Percentiles rank a stretch among this genome's conserved stretches.
Conservation (phyloP, 2,329 filamentous ascomycete species). For the Paecilomyces niveus region DNA sequence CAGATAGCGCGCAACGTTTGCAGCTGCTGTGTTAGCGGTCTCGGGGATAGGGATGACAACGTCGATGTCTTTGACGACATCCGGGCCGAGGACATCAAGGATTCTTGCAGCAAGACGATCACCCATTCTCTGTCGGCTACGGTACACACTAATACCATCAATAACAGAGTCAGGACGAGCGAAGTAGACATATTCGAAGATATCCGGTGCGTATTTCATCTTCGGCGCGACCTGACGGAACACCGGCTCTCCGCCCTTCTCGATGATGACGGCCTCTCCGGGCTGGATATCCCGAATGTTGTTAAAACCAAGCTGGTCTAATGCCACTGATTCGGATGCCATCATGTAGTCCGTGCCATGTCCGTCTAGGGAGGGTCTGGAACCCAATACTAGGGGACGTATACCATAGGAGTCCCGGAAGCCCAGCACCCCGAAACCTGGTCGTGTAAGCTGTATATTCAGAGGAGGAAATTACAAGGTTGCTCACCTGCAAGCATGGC, state of each 20-base stretch:
- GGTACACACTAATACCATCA: slow-evolving; percentile 81
- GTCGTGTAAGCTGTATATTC: slow-evolving; percentile 10
- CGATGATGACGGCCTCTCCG: slow-evolving; percentile 77
- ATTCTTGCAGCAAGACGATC: slow-evolving; percentile 70
- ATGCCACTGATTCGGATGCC: slow-evolving; percentile 79
- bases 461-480: not conserved
- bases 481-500: slow-evolving; percentile 65
- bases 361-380: slow-evolving; percentile 59
- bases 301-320: slow-evolving; percentile 72
- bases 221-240: slow-evolving; percentile 67
- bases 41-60: slow-evolving; percentile 74
- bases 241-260: slow-evolving; percentile 66
- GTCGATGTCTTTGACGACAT: slow-evolving; percentile 69
- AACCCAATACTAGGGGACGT: slow-evolving; percentile 73
- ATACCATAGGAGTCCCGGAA: slow-evolving; percentile 78
- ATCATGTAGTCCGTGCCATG: slow-evolving; percentile 77
- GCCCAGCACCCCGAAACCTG: slow-evolving; percentile 69
- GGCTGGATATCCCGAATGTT: slow-evolving; percentile 72
- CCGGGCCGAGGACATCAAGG: slow-evolving; percentile 57
- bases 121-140: slow-evolving; percentile 81
- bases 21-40: slow-evolving; percentile 74
- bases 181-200: slow-evolving; percentile 86
- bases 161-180: slow-evolving; percentile 74
- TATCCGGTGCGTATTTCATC: slow-evolving; percentile 70
- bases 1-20: slow-evolving; percentile 66